phyloP scores from a whole-genome alignment of 495 filamentous ascomycete genomes.

The Aspergillus taichungensis region DNA sequence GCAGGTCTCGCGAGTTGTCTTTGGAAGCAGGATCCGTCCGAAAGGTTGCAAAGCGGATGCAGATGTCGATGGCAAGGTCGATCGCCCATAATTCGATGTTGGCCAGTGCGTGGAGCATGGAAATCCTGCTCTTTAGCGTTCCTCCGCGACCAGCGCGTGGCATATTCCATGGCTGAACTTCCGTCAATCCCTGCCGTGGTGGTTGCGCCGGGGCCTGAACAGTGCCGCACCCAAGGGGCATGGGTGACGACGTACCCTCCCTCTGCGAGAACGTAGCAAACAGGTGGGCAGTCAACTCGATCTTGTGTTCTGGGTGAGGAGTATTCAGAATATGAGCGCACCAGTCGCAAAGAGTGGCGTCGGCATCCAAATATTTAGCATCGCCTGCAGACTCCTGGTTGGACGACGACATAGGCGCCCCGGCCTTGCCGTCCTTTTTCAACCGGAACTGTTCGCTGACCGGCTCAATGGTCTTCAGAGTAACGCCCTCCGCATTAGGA shows the following conservation, averaged over 20 bases:
- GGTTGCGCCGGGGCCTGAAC: slow-evolving; percentile 34
- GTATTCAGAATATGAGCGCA: slow-evolving; percentile 43
- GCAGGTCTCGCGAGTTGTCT: slow-evolving; percentile 22
- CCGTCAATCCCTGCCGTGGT: slow-evolving; percentile 35
- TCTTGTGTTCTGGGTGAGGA: slow-evolving; percentile 43
- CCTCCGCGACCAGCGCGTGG: slow-evolving; percentile 36
- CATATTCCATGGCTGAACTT: slow-evolving; percentile 35
- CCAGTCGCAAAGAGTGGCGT: slow-evolving; percentile 44
- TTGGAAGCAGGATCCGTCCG: slow-evolving; percentile 18
- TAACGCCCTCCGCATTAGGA: slow-evolving; percentile 12
- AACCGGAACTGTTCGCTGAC: slow-evolving; percentile 44
- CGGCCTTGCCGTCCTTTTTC: slow-evolving; percentile 26
- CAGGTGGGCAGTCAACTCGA: slow-evolving; percentile 41
- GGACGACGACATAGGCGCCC: slow-evolving; percentile 8
- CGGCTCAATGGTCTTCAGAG: slow-evolving; percentile 29
- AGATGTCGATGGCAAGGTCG: slow-evolving; percentile 47
- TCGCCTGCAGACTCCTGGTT: slow-evolving; percentile 8
- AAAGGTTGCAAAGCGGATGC: slow-evolving; percentile 43
- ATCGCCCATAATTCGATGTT: slow-evolving; percentile 49
- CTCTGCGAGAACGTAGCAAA: slow-evolving; percentile 35
- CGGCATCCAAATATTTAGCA: slow-evolving; percentile 30
- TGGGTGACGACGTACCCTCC: slow-evolving; percentile 32
- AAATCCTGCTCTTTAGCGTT: slow-evolving; percentile 38
- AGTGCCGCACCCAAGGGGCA: slow-evolving; percentile 36
- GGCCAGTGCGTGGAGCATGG: slow-evolving; percentile 44